Percentiles rank a stretch among this genome's conserved stretches.
Conservation (phyloP, 1,139 yeast species). For the Arxiozyma slooffiae region DNA sequence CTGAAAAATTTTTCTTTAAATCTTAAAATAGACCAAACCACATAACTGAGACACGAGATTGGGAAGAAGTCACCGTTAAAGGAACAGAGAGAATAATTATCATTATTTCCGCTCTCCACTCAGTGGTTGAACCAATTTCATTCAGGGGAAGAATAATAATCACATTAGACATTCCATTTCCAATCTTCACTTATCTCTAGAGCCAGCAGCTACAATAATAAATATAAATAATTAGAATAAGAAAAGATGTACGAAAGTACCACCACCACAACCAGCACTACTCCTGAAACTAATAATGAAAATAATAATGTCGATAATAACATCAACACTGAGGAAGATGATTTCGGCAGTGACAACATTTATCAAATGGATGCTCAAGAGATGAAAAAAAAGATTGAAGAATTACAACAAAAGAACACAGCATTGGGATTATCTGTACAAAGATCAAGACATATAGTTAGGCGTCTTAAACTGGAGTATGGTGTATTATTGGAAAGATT, state of each 20-base stretch:
- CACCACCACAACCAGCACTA: background rate
- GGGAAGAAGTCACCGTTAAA: background rate
- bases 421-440: slow-evolving; percentile 66
- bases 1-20: background rate
- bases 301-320: no score
- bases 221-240: no score
- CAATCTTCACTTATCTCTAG: background rate
- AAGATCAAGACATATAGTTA: slow-evolving; percentile 67
- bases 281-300: background rate
- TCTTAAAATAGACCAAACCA: background rate
- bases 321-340: background rate
- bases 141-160: background rate
- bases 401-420: slow-evolving; percentile 74
- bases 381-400: slow-evolving; percentile 59
- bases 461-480: slow-evolving; percentile 74
- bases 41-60: background rate
- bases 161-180: background rate
- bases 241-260: background rate
- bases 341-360: background rate
- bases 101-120: background rate
- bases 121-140: background rate
- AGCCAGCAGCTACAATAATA: background rate
- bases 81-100: background rate
- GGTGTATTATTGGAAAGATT: slow-evolving; percentile 69
- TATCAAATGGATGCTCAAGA: slow-evolving; percentile 30